phyloP scores from a whole-genome alignment of 805 yeast species.

The Peterozyma toletana region DNA sequence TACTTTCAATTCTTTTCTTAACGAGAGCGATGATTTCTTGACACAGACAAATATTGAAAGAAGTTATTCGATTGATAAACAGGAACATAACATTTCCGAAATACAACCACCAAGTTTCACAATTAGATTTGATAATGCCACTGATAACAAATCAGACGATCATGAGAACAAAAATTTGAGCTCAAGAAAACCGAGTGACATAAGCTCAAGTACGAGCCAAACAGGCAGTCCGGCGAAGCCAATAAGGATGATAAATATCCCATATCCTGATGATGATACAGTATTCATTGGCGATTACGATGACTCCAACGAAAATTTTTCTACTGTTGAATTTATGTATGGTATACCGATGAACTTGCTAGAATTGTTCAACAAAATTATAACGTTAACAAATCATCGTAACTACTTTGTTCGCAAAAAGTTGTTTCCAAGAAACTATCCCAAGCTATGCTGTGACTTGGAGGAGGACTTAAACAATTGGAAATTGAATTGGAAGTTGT shows the following conservation, averaged over 20 bases:
- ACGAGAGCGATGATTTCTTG: neutral
- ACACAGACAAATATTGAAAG: neutral
- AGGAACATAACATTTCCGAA: too few relatives aligned
- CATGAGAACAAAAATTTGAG: conserved; percentile 2
- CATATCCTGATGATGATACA: conserved; percentile 12
- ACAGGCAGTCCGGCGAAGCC: neutral
- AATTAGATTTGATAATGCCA: neutral
- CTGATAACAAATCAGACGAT: neutral
- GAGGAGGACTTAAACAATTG: conserved; percentile 43
- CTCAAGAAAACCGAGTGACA: neutral
- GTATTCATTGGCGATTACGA: conserved; percentile 6
- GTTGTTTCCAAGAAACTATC: conserved; percentile 46
- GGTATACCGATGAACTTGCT: conserved; percentile 42
- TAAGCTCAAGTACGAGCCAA: neutral
- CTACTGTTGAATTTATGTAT: conserved; percentile 30
- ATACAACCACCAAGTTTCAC: neutral
- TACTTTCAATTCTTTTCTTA: conserved; percentile 4
- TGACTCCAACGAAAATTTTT: conserved; percentile 8
- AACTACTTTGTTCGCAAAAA: conserved; percentile 34
- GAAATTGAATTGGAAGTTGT: conserved; percentile 38
- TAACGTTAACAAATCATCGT: conserved; percentile 44
- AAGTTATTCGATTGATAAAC: neutral
- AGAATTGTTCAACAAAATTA: conserved; percentile 36
- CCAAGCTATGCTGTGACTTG: conserved; percentile 45
- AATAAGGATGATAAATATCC: conserved; percentile 10